phyloP scores from a whole-genome alignment of 306 rosid genomes.

The Casuarina glauca region DNA sequence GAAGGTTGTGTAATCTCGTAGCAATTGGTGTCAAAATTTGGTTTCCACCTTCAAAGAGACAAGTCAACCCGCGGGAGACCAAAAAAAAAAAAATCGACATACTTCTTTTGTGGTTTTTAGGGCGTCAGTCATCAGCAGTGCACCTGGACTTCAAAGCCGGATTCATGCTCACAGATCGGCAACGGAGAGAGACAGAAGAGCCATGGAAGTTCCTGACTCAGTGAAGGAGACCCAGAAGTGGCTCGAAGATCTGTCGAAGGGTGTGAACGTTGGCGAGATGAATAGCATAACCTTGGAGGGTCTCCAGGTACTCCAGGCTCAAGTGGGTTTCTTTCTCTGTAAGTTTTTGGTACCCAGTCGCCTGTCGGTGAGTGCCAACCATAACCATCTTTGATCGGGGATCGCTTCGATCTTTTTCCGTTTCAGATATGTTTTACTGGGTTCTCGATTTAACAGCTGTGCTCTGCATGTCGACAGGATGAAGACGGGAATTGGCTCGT shows the following conservation, averaged over 20 bases:
- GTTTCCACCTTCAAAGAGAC: too few relatives aligned
- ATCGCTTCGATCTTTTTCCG: neutral
- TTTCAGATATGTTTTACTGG: too few relatives aligned
- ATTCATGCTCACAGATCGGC: too few relatives aligned
- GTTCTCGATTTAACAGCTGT: too few relatives aligned
- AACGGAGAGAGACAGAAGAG: neutral
- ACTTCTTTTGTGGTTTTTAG: too few relatives aligned
- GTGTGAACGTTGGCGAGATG: slow-evolving; percentile 5
- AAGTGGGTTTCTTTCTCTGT: slow-evolving; percentile 20
- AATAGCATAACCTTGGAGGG: slow-evolving; percentile 20
- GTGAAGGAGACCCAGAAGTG: neutral
- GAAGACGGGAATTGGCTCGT: slow-evolving; percentile 48
- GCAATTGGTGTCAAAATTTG: too few relatives aligned
- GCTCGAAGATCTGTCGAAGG: slow-evolving; percentile 20
- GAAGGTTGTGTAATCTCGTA: too few relatives aligned
- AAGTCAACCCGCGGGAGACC: too few relatives aligned
- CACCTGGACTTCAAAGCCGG: too few relatives aligned
- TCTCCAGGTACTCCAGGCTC: slow-evolving; percentile 19
- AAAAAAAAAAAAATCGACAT: too few relatives aligned
- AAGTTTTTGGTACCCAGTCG: slow-evolving; percentile 19
- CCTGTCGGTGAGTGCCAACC: slow-evolving; percentile 11
- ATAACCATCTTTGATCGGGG: neutral
- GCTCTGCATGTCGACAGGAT: slow-evolving; percentile 24
- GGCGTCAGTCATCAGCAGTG: too few relatives aligned
- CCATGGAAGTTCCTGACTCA: neutral